These are phyloP conservation scores for Leersia perrieri DNA, from an alignment of 176 grass and related monocot species.

Conservation along the genomic window DNA sequence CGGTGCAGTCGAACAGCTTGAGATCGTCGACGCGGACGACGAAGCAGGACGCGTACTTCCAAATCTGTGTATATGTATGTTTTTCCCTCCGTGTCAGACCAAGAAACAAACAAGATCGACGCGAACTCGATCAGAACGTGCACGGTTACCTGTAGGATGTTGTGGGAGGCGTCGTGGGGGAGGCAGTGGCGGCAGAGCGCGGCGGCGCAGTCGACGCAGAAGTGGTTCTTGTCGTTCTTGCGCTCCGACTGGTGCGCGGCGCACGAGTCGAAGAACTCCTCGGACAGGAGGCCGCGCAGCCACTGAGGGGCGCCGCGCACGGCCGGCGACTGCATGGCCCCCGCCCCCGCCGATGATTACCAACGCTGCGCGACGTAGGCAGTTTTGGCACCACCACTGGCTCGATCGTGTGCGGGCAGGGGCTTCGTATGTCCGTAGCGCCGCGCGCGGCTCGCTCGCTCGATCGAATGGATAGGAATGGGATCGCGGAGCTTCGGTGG, in stretches of 20 bases:
- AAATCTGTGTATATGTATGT: slow-evolving; percentile 34
- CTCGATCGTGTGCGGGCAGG: neutral
- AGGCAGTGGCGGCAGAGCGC: slow-evolving; percentile 56
- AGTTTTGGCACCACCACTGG: neutral
- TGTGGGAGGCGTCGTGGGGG: slow-evolving; percentile 31
- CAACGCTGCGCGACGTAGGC: neutral
- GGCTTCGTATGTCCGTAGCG: neutral
- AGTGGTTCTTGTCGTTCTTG: slow-evolving; percentile 64
- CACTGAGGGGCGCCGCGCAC: slow-evolving; percentile 34
- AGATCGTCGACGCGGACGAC: slow-evolving; percentile 49
- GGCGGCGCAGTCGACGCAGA: slow-evolving; percentile 49
- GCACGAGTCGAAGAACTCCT: slow-evolving; percentile 58
- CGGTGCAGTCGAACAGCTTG: slow-evolving; percentile 44
- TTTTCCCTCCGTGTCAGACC: neutral
- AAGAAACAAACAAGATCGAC: neutral
- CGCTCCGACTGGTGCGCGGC: slow-evolving; percentile 35
- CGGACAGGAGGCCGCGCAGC: slow-evolving; percentile 38
- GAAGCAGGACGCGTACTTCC: slow-evolving; percentile 56
- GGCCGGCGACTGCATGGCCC: slow-evolving; percentile 9
- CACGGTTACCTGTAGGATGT: slow-evolving; percentile 45
- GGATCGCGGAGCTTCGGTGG: neutral
- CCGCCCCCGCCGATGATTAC: neutral
- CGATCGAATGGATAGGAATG: neutral
- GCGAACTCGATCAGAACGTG: no score
- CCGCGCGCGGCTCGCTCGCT: no score